A percentile compares a stretch with the other conserved stretches of the same genome.
Evolutionary conservation across 352 stramenopile genomes (phyloP).

Genomic region (Phytophthora megakarya): DNA sequence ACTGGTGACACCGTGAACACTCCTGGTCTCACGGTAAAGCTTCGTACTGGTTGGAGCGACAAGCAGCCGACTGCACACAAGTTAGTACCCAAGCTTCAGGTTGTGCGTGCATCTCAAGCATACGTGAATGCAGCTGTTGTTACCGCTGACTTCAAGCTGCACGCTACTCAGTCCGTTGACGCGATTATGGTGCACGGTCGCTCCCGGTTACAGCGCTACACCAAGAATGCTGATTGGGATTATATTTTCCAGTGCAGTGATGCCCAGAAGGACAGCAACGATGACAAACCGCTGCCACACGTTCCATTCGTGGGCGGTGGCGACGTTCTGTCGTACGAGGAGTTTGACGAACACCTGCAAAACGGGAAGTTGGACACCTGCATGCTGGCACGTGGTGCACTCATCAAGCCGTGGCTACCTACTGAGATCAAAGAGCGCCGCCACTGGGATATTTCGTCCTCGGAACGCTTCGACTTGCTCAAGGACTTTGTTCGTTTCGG

Average conservation of each 20-base stretch:
- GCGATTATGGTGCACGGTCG: slow-evolving; percentile 95
- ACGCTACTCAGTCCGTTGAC: slow-evolving; percentile 65
- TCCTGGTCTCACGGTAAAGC: slow-evolving; percentile 96
- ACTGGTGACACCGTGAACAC: slow-evolving; percentile 33
- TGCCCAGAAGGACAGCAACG: slow-evolving; percentile 29
- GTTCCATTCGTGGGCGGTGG: slow-evolving; percentile 94
- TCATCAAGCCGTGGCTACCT: slow-evolving; percentile 99
- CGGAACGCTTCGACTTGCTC: slow-evolving; percentile 96
- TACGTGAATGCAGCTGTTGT: slow-evolving; percentile 86
- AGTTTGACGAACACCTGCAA: slow-evolving; percentile 84
- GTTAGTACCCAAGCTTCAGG: slow-evolving; percentile 92
- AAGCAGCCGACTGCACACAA: slow-evolving; percentile 95
- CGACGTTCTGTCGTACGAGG: slow-evolving; percentile 86
- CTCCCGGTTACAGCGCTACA: slow-evolving; percentile 97
- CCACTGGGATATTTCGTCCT: slow-evolving; percentile 97
- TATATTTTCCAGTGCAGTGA: slow-evolving; percentile 95
- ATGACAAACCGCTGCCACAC: slow-evolving; percentile 18
- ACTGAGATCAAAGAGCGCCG: slow-evolving; percentile 99
- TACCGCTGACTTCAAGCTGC: slow-evolving; percentile 71
- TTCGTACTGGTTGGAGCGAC: slow-evolving; percentile 97
- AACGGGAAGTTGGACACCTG: slow-evolving; percentile 87
- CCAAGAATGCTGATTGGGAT: slow-evolving; percentile 97
- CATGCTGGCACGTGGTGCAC: slow-evolving; percentile 92
- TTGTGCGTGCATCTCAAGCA: slow-evolving; percentile 47
- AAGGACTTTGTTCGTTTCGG: slow-evolving; percentile 98